Conservation (phyloP, 306 rosid genomes). For the Ammopiptanthus mongolicus region DNA sequence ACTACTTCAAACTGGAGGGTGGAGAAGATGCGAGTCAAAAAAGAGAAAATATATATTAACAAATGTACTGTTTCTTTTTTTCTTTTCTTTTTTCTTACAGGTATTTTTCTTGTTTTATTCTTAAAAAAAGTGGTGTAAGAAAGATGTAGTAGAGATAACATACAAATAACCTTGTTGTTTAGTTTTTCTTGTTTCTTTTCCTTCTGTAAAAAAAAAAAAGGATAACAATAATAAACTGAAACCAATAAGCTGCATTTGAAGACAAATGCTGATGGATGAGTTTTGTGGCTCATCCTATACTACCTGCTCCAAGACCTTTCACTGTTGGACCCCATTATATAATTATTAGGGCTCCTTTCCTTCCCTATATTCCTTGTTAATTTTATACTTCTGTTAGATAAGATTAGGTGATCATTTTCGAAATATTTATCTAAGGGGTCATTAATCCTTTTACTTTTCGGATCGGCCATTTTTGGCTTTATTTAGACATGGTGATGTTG, state of each 20-base stretch:
- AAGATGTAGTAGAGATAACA: too few species aligned
- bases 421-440: background rate
- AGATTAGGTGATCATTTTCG: background rate
- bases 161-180: background rate
- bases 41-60: too few species aligned
- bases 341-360: background rate
- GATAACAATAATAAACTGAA: background rate
- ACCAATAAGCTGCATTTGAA: background rate
- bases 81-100: too few species aligned
- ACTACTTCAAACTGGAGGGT: too few species aligned
- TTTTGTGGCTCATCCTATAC: constrained; percentile 9
- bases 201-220: background rate
- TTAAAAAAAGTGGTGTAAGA: too few species aligned
- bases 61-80: too few species aligned
- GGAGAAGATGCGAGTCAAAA: background rate
- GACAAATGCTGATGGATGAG: background rate
- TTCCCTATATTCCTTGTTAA: background rate
- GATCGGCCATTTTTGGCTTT: background rate
- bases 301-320: background rate
- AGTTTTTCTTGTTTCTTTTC: background rate
- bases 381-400: background rate
- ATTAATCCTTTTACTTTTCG: background rate
- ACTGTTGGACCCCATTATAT: background rate
- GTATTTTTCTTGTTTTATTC: too few species aligned
- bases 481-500: constrained; percentile 11